Base-by-base conservation (phyloP, 2,329 filamentous ascomycete genomes). In the Ophiostoma sp. region DNA sequence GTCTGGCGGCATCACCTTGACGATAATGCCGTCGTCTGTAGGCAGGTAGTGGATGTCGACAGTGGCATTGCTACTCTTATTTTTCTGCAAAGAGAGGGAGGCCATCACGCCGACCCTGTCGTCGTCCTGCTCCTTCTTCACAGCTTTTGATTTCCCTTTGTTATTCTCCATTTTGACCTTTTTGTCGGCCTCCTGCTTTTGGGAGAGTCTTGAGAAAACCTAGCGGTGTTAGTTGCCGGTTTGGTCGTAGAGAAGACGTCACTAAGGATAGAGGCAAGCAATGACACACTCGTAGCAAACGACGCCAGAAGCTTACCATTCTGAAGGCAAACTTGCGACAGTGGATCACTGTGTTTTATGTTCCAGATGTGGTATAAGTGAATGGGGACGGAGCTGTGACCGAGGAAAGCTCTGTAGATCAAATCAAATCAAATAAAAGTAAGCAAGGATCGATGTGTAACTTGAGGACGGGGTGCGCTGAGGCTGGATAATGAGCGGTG, bases 1-100 rank as follows among this genome's bases (percentile, higher is more conserved):
- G 3, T 58, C 74, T 0, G 83, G 84, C 0, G 83, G 81, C 4
- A 78, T 74, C 11, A 86, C 75, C 64, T 79, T 81, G 71, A 84
- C 74, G 3, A 85, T 66, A 1, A 85, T 72, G 1, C 80, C 80
- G 9, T 81, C 76, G 2, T 73, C 72, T 3, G 74, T 72, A 0
- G 76, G 71, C 4, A 83, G 69, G n/a, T 40, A 63, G 60, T 63
- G 40, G 60, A 63, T n/a, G 40, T 63, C 60, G 38, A 63, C 11
- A 3, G 40, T 44, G 16, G 60, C 60, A 16, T 44, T 16, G 7
- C 7, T 4, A 40, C 6, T 42, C 6, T 42, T 63, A 16, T 63
- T 42, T 4, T 40, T 38, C 16, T 16, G 60, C 7, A 63, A 4
- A 3, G 5, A 1, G 40, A 63, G 40, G 11, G 38, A 27, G 27